phyloP scores from a whole-genome alignment of 2,329 filamentous ascomycete genomes.

The Penicillium sp. region DNA sequence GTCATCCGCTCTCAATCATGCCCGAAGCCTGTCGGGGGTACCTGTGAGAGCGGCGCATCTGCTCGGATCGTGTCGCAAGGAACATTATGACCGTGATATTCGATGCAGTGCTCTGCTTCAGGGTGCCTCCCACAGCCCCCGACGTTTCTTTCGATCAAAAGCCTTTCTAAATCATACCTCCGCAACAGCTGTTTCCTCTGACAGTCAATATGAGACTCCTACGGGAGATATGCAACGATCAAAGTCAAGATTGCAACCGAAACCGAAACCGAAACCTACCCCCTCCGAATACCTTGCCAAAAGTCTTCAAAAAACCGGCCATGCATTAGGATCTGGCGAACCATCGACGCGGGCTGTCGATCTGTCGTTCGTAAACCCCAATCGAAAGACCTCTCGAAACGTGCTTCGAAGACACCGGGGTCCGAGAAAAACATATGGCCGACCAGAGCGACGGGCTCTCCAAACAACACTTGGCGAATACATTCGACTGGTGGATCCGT shows the following conservation, averaged over 20 bases:
- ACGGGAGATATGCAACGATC: not conserved
- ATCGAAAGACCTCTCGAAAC: conserved; percentile 1
- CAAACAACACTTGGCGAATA: conserved; percentile 42
- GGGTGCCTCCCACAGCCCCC: conserved; percentile 1
- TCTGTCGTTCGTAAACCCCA: conserved; percentile 6
- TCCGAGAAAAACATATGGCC: conserved; percentile 10
- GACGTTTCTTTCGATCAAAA: conserved; percentile 5
- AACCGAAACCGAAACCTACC: conserved; percentile 13
- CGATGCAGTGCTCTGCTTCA: not conserved
- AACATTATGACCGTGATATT: conserved; percentile 1
- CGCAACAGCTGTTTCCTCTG: not conserved
- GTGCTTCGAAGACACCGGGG: not conserved
- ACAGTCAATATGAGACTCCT: not conserved
- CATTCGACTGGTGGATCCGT: conserved; percentile 34
- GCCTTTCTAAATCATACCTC: not conserved
- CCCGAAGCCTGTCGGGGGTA: conserved; percentile 36
- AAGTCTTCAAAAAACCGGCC: conserved; percentile 25
- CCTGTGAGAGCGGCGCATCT: conserved; percentile 35
- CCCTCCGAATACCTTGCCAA: conserved; percentile 33
- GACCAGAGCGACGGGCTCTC: conserved; percentile 24
- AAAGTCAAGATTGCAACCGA: not conserved
- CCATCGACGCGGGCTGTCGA: conserved; percentile 4
- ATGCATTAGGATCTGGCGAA: conserved; percentile 10
- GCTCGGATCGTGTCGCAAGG: conserved; percentile 24
- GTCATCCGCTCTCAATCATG: conserved; percentile 43